phyloP scores from a whole-genome alignment of 1,284 basidiomycete species.

The Pascua guehoae region DNA sequence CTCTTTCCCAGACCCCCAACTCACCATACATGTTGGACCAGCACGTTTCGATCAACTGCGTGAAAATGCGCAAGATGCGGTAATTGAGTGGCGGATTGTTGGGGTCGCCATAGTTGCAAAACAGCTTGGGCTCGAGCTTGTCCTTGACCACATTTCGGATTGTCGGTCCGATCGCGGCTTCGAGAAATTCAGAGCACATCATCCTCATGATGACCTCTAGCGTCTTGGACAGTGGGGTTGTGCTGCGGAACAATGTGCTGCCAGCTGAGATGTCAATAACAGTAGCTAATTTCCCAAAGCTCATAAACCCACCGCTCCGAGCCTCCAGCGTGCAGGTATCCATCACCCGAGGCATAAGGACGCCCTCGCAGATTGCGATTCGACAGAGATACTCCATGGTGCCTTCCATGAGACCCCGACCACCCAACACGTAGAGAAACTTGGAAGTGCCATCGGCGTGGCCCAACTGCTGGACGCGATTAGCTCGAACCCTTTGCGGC shows the following conservation, averaged over 20 bases:
- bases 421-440: constrained; percentile 16
- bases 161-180: constrained; percentile 25
- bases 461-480: not conserved
- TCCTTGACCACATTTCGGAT: constrained; percentile 11
- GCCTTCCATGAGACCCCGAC: constrained; percentile 16
- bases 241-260: constrained; percentile 30
- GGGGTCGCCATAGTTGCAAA: constrained; percentile 2
- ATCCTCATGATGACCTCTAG: constrained; percentile 33
- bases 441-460: not conserved
- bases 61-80: constrained; percentile 5
- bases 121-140: constrained; percentile 9
- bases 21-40: constrained; percentile 30
- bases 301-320: not conserved
- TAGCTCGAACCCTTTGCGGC: not conserved
- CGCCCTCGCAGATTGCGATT: constrained; percentile 22
- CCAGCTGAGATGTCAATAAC: constrained; percentile 12
- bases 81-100: constrained; percentile 7
- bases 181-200: constrained; percentile 26
- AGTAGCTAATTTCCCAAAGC: not conserved
- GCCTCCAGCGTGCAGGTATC: constrained; percentile 10
- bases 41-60: constrained; percentile 19
- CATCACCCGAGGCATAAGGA: constrained; percentile 15
- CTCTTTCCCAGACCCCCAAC: not conserved
- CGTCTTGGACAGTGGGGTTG: constrained; percentile 29
- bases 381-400: constrained; percentile 15